Percentiles rank a stretch among this genome's conserved stretches.
phyloP scores from a whole-genome alignment of 1,139 yeast genomes.

The Yamadazyma jaroonii region DNA sequence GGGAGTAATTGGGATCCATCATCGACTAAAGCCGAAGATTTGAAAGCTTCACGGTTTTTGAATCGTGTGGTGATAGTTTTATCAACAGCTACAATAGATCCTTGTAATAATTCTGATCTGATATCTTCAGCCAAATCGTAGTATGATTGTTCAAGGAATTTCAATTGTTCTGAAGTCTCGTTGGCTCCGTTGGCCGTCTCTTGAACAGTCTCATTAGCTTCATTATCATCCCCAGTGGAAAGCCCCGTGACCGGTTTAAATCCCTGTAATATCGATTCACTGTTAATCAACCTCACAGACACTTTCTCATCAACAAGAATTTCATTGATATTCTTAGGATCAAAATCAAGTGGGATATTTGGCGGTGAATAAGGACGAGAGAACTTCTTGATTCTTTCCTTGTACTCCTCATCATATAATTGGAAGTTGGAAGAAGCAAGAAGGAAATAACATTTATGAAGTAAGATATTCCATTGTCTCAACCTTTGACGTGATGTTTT shows the following conservation, averaged over 20 bases:
- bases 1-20: constrained; percentile 32
- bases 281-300: not conserved
- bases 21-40: constrained; percentile 19
- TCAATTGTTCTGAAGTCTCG: constrained; percentile 4
- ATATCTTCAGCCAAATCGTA: constrained; percentile 65
- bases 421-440: constrained; percentile 81
- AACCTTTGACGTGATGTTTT: constrained; percentile 25
- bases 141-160: constrained; percentile 32
- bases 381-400: constrained; percentile 18
- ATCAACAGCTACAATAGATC: constrained; percentile 38
- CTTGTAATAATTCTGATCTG: constrained; percentile 50
- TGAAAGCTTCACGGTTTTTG: constrained; percentile 20
- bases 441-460: constrained; percentile 77
- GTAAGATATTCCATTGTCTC: constrained; percentile 54
- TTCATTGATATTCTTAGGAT: constrained; percentile 2
- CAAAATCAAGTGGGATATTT: not conserved
- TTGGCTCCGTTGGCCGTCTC: constrained; percentile 1
- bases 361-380: not conserved
- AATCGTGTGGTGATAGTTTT: constrained; percentile 25
- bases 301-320: not conserved
- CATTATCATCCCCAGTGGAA: not conserved
- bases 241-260: not conserved
- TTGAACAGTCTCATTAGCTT: too few relatives aligned
- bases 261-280: not conserved
- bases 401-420: constrained; percentile 45